These are phyloP conservation scores for Imleria badia DNA, from an alignment of 768 basidiomycete species.

Conservation along the genomic window DNA sequence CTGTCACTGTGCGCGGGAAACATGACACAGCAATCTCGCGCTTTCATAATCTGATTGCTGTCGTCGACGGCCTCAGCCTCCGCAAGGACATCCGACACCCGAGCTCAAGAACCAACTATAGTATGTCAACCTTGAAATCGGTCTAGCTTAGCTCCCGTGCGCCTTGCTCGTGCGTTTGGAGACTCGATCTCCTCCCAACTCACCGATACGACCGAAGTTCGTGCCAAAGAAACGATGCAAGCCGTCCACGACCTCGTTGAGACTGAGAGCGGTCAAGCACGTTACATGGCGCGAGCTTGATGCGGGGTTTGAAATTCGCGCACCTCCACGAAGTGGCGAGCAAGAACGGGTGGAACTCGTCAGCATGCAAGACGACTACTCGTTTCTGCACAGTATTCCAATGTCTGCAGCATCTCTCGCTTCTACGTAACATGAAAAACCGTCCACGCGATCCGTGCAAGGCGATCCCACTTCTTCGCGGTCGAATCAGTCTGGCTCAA, in stretches of 20 bases:
- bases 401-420: constrained; percentile 40
- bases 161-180: constrained; percentile 36
- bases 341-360: constrained; percentile 50
- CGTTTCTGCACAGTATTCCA: constrained; percentile 3
- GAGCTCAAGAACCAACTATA: too few relatives aligned
- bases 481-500: constrained; percentile 23
- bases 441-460: too few relatives aligned
- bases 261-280: constrained; percentile 44
- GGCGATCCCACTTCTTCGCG: constrained; percentile 39
- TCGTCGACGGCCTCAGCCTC: too few relatives aligned
- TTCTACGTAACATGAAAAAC: constrained; percentile 33
- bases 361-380: constrained; percentile 51
- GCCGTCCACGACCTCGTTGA: constrained; percentile 52
- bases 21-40: too few relatives aligned
- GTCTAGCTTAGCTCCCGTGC: too few relatives aligned
- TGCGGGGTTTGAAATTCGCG: constrained; percentile 46
- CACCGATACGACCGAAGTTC: constrained; percentile 40
- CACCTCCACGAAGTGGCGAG: constrained; percentile 44
- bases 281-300: constrained; percentile 52
- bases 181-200: constrained; percentile 45
- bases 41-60: too few relatives aligned
- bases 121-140: too few relatives aligned
- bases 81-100: too few relatives aligned
- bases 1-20: too few relatives aligned
- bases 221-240: constrained; percentile 48